Base-by-base conservation (phyloP, 129 eudicot species). In the Saussurea involucrata region DNA sequence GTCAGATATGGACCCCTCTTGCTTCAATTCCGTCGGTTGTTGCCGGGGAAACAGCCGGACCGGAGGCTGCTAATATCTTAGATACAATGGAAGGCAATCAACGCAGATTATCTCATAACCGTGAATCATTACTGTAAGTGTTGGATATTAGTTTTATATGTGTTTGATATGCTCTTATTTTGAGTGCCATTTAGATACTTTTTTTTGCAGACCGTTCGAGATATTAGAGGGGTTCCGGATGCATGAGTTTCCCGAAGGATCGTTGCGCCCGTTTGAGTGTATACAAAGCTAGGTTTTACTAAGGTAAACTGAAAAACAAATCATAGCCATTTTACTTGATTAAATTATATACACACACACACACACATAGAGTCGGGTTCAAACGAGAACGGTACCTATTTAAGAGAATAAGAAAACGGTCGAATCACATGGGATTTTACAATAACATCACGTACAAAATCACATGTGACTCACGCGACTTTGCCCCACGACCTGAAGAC, bases 51-150 rank as follows among this genome's bases (percentile, higher is more conserved):
- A 74, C 85, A 63, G 90, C 79, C 0, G 89, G 95, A 72, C 89
- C 91, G 4, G 96, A 87, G 74, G 73, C 92, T 71, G 81, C 88
- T 49, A 78, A 88, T 75, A 80, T 88, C 13, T 55, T 90, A 71
- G 97, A 92, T 71, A 84, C 83, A 42, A 92, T 95, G 96, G 98
- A 91, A 80, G 80, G 77, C 76, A 95, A 95, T 86, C 99, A 95
- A 61, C 89, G 82, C 29, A 88, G 92, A 71, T 69, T 95, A 44
- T 86, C 89, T 31, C 86, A 83, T 80, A 89, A 86, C 69, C 96
- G 97, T 40, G 97, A 86, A 85, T 68, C 87, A 3, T 75, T 87
- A 40, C 81, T 92, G 99, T 95, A 88, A 85, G 93, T 72, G 13
- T 53, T 61, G 31, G 9, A 18, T 37, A 25, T 40, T 15, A 4